Conservation (phyloP, 805 yeast genomes). For the Pachysolen tannophilus region DNA sequence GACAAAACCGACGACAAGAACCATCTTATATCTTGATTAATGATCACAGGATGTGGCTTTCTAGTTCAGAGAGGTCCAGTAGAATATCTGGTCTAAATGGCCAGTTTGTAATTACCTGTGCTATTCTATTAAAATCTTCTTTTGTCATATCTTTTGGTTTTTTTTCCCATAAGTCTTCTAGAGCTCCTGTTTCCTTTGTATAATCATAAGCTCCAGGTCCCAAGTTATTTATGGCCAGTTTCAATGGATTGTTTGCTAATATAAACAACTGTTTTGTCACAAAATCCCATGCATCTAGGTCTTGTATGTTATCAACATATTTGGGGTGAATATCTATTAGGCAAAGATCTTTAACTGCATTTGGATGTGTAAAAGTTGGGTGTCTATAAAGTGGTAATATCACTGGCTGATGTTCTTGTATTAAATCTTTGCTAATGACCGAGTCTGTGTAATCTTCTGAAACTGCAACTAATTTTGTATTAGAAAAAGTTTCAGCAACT, state of each 20-base stretch:
- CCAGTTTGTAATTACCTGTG: conserved; percentile 58
- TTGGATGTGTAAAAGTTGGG: conserved; percentile 15
- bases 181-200: conserved; percentile 20
- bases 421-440: conserved; percentile 12
- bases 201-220: conserved; percentile 80
- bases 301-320: conserved; percentile 13
- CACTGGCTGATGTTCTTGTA: conserved; percentile 22
- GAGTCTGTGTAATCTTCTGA: conserved; percentile 18
- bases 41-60: too few relatives aligned
- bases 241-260: conserved; percentile 33
- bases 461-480: conserved; percentile 47
- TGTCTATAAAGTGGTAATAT: conserved; percentile 26
- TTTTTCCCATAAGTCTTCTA: conserved; percentile 32
- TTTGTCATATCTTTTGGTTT: conserved; percentile 39
- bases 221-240: conserved; percentile 40
- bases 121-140: conserved; percentile 46
- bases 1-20: too few relatives aligned
- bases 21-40: too few relatives aligned
- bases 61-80: too few relatives aligned
- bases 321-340: conserved; percentile 21
- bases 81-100: conserved; percentile 70
- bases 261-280: conserved; percentile 56
- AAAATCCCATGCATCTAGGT: conserved; percentile 54
- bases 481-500: conserved; percentile 57
- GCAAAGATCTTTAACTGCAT: conserved; percentile 19